A percentile compares a stretch with the other conserved stretches of the same genome.
phyloP scores from a whole-genome alignment of 176 grass and related monocot genomes.

The Oryza longistaminata region DNA sequence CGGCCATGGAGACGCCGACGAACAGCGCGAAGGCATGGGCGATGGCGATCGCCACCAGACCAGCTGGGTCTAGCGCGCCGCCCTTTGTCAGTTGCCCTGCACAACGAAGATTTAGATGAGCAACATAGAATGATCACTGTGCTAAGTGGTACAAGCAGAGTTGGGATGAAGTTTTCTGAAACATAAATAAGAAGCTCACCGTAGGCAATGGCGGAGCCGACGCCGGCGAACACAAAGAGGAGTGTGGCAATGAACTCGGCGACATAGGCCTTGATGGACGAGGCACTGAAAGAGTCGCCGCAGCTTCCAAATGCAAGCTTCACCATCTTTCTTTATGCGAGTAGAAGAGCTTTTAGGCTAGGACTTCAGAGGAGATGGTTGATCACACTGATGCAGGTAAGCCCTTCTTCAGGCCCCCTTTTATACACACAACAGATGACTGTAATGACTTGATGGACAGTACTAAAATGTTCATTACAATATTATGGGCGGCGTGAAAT shows the following conservation, averaged over 20 bases:
- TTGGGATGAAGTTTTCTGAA: not conserved
- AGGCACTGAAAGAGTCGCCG: slow-evolving; percentile 66
- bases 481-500: slow-evolving; percentile 58
- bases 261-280: slow-evolving; percentile 67
- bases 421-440: slow-evolving; percentile 47
- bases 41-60: slow-evolving; percentile 76
- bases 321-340: slow-evolving; percentile 54
- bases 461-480: slow-evolving; percentile 44
- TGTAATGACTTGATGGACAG: not conserved
- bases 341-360: not conserved
- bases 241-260: slow-evolving; percentile 94
- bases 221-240: slow-evolving; percentile 87
- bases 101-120: not conserved
- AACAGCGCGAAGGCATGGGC: slow-evolving; percentile 85
- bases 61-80: slow-evolving; percentile 63
- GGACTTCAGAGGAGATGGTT: slow-evolving; percentile 21
- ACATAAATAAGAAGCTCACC: slow-evolving; percentile 31
- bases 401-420: slow-evolving; percentile 6
- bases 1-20: slow-evolving; percentile 73
- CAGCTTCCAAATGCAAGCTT: slow-evolving; percentile 75
- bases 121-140: not conserved
- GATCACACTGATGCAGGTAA: slow-evolving; percentile 30
- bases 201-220: slow-evolving; percentile 81
- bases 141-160: not conserved
- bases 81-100: slow-evolving; percentile 64